A percentile compares a stretch with the other conserved stretches of the same genome.
Evolutionary conservation across 345 rosid species (phyloP).

Genomic region (Salix udensis): DNA sequence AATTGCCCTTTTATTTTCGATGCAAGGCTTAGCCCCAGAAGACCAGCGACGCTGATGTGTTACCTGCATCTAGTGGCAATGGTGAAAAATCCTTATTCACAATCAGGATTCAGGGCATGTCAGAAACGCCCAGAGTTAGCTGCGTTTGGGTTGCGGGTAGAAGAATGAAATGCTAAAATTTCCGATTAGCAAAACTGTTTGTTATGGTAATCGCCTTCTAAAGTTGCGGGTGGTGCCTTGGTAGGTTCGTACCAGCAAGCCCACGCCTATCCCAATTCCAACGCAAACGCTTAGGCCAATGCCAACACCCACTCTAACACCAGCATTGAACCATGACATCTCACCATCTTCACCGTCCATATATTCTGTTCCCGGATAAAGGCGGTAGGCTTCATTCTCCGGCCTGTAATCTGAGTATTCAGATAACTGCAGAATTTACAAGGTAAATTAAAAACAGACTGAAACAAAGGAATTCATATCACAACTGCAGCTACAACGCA

Average conservation of each 20-base stretch:
- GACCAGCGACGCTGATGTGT: neutral
- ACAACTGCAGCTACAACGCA: neutral
- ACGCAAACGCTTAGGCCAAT: constrained; percentile 27
- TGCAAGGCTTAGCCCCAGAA: neutral
- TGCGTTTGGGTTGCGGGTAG: neutral
- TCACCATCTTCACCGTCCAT: constrained; percentile 29
- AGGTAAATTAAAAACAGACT: neutral
- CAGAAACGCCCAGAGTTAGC: constrained; percentile 17
- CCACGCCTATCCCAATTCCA: constrained; percentile 32
- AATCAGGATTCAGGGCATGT: neutral
- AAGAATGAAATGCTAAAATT: neutral
- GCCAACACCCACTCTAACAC: constrained; percentile 30
- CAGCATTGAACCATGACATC: constrained; percentile 34
- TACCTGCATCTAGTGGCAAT: constrained; percentile 10
- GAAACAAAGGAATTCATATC: neutral
- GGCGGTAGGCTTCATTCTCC: constrained; percentile 29
- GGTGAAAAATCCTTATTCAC: constrained; percentile 12
- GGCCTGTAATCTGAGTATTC: constrained; percentile 42
- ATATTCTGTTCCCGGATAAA: constrained; percentile 12
- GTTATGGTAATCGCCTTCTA: constrained; percentile 18
- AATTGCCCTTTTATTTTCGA: constrained; percentile 17
- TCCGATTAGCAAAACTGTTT: neutral
- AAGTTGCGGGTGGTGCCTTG: constrained; percentile 29
- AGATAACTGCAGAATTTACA: constrained; percentile 28
- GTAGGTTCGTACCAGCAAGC: constrained; percentile 23